A percentile compares a stretch with the other conserved stretches of the same genome.
These are phyloP conservation scores for Pontederia crassipes DNA, from an alignment of 176 grass and related monocot genomes.

Conservation along the genomic window DNA sequence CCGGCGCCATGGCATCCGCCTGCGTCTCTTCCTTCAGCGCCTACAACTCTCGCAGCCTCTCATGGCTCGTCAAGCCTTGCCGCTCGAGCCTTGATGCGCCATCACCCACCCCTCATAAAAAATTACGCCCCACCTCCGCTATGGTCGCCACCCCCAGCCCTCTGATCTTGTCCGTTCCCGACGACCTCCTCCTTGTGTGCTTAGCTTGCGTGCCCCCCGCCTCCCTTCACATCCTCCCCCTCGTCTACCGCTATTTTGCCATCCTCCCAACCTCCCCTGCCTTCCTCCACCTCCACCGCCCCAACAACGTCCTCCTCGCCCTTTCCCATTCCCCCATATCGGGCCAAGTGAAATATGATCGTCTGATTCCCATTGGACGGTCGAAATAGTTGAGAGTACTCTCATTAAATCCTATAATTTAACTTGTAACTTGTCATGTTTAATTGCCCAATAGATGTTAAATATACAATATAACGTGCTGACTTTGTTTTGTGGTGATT, in stretches of 20 bases:
- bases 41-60: conserved; percentile 62
- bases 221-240: conserved; percentile 37
- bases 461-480: too few relatives aligned
- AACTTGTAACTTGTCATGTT: too few relatives aligned
- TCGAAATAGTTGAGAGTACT: too few relatives aligned
- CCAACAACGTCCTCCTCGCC: conserved; percentile 39
- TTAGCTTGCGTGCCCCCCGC: conserved; percentile 36
- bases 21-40: conserved; percentile 11
- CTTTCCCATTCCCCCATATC: conserved; percentile 28
- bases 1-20: too few relatives aligned
- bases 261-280: conserved; percentile 21
- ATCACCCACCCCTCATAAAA: conserved; percentile 24
- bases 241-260: conserved; percentile 54
- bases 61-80: conserved; percentile 59
- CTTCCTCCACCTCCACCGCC: conserved; percentile 50
- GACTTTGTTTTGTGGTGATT: too few relatives aligned
- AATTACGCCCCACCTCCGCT: neutral
- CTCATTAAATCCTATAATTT: too few relatives aligned
- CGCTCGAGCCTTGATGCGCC: conserved; percentile 50
- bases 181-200: conserved; percentile 65
- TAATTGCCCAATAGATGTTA: too few relatives aligned
- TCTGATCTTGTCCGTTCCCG: conserved; percentile 36
- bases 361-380: too few relatives aligned
- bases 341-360: conserved; percentile 4
- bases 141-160: neutral